These are phyloP conservation scores for Geotrichum cucujoidarum DNA, from an alignment of 1,139 yeast genomes.

Conservation along the genomic window DNA sequence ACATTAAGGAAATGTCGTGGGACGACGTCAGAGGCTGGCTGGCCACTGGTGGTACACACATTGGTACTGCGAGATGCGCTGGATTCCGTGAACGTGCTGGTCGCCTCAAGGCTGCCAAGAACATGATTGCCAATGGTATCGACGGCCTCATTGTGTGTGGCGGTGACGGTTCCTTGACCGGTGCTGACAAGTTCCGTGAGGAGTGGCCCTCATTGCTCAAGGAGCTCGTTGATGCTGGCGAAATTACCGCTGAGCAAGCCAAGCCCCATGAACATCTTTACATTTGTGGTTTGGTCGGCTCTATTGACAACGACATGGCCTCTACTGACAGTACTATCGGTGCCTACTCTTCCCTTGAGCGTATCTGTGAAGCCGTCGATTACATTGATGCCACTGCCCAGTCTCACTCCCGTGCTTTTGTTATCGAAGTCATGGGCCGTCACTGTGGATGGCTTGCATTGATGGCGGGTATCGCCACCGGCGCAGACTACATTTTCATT, in stretches of 20 bases:
- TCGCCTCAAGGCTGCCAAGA: slow-evolving; percentile 73
- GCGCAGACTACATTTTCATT: slow-evolving; percentile 89
- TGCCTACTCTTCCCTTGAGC: slow-evolving; percentile 85
- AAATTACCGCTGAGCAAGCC: slow-evolving; percentile 53
- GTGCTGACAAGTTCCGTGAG: slow-evolving; percentile 87
- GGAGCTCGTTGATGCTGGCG: slow-evolving; percentile 56
- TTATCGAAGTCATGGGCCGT: slow-evolving; percentile 97
- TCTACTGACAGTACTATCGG: slow-evolving; percentile 95
- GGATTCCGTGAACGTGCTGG: slow-evolving; percentile 83
- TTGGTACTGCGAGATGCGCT: slow-evolving; percentile 92
- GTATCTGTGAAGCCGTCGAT: slow-evolving; percentile 91
- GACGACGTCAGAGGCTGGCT: slow-evolving; percentile 90
- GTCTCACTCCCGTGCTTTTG: slow-evolving; percentile 96
- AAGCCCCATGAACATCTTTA: slow-evolving; percentile 66
- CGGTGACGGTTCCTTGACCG: slow-evolving; percentile 97
- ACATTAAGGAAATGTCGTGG: slow-evolving; percentile 78
- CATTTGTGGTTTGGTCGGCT: slow-evolving; percentile 93
- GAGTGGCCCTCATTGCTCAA: slow-evolving; percentile 88
- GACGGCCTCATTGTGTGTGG: slow-evolving; percentile 98
- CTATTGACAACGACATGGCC: slow-evolving; percentile 97
- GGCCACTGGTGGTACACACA: slow-evolving; percentile 87
- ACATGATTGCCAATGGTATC: slow-evolving; percentile 81
- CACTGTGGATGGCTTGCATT: slow-evolving; percentile 98
- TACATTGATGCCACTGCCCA: slow-evolving; percentile 95
- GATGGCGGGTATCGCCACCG: slow-evolving; percentile 93